Base-by-base conservation (phyloP, 2,329 filamentous ascomycete genomes). In the Neofusicoccum ribis region DNA sequence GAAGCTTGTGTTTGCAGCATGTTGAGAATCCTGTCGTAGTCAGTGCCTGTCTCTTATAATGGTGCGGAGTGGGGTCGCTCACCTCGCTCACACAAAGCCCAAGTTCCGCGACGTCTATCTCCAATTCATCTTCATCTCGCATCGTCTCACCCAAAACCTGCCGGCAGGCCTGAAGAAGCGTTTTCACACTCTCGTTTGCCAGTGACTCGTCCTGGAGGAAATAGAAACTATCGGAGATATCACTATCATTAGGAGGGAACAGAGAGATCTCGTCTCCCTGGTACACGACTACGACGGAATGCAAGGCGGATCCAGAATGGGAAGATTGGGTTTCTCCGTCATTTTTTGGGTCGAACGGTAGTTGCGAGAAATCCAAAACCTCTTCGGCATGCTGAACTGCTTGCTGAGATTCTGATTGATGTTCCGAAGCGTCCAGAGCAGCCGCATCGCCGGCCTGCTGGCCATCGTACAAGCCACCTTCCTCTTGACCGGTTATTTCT, bases 71-170 rank as follows among this genome's bases (percentile, higher is more conserved):
- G 15, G 14, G 6, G 8, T 7, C 8, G 75, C 83, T 77, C 75
- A 87, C 86, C 79, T 89, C 87, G 70, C 80, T 82, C 70, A 88
- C 76, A 70, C 84, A 81, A 64, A 89, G 77, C 69, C 82, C 84
- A 65, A 89, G 75, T 14, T 81, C 78, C 44, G 85, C 82, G 67
- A 89, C 80, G 65, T 82, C 78, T 64, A 89, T 76, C 60, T 83
- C 80, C 65, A 89, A 75, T 68, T 88, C 84, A 69, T 88, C 84
- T 58, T 86, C 83, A 60, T 84, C 80, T 37, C 79, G 77, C 50
- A 90, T 77, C 69, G 83, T 82, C 15, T 85, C 82, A 65, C 80
- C 80, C 67, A 88, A 81, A 43, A 88, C 79, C 63, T 78, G 72
- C 70, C 86, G 81, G 72, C 85, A 85, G 67, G 83, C 82, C 69